These are phyloP conservation scores for Malus hybrid DNA, from an alignment of 331 rosid genomes.

Conservation along the genomic window DNA sequence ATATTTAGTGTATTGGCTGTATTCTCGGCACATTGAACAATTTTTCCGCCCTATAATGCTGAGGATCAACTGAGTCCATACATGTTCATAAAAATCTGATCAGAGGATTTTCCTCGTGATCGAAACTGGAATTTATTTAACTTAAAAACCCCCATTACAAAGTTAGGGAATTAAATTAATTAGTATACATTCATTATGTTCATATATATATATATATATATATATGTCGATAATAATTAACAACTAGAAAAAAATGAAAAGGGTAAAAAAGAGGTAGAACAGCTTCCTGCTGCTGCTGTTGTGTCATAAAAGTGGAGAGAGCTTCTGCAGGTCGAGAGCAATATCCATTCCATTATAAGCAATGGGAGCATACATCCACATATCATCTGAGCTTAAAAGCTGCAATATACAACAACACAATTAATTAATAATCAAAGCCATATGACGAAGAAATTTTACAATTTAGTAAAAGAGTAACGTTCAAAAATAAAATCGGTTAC, in stretches of 20 bases:
- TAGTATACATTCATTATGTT: too few species aligned
- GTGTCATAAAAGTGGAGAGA: slow-evolving; percentile 29
- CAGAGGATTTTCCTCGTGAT: neutral
- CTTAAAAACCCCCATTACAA: neutral
- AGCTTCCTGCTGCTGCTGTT: neutral
- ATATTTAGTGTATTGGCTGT: too few species aligned
- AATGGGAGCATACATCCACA: slow-evolving; percentile 91
- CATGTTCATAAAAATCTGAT: neutral
- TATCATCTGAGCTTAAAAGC: slow-evolving; percentile 87
- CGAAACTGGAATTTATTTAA: neutral
- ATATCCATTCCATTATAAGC: slow-evolving; percentile 85
- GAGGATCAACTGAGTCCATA: too few species aligned
- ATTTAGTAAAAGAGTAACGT: neutral
- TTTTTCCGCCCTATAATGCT: too few species aligned
- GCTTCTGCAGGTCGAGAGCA: slow-evolving; percentile 17
- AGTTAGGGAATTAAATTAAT: neutral
- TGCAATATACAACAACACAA: slow-evolving; percentile 10
- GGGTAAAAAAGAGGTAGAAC: neutral
- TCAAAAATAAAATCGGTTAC: too few species aligned
- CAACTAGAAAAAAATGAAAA: neutral
- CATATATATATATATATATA: too few species aligned
- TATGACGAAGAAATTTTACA: neutral
- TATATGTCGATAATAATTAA: neutral
- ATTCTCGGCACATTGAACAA: too few species aligned
- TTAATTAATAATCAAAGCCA: neutral